These are phyloP conservation scores for Pseudomassariella vexata DNA, from an alignment of 2,329 filamentous ascomycete species.

Conservation along the genomic window DNA sequence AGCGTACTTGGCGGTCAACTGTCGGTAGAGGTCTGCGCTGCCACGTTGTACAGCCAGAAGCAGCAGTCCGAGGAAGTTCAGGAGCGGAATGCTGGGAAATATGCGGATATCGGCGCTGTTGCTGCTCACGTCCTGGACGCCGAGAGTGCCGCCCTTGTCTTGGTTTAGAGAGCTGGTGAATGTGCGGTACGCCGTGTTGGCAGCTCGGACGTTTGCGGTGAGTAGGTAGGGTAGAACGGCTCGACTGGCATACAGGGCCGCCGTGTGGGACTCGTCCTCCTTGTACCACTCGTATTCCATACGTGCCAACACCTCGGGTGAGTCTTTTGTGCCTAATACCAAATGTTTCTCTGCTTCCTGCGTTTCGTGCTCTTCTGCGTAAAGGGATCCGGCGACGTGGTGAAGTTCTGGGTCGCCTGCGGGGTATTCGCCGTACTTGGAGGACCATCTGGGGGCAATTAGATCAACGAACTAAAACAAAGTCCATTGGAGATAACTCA, in stretches of 20 bases:
- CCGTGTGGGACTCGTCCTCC: conserved; percentile 81
- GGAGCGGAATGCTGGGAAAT: conserved; percentile 84
- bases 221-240: conserved; percentile 88
- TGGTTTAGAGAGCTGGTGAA: conserved; percentile 63
- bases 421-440: conserved; percentile 78
- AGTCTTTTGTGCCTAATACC: conserved; percentile 82
- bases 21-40: conserved; percentile 70
- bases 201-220: conserved; percentile 82
- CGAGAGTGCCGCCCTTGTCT: conserved; percentile 48
- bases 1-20: conserved; percentile 77
- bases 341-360: conserved; percentile 94
- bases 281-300: conserved; percentile 95
- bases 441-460: conserved; percentile 62
- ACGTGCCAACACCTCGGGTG: conserved; percentile 69
- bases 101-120: conserved; percentile 68
- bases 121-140: conserved; percentile 75
- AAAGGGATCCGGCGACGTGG: conserved; percentile 81
- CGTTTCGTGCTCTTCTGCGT: conserved; percentile 86
- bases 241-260: conserved; percentile 78
- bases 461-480: too few species aligned
- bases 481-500: conserved; percentile 30
- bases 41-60: conserved; percentile 79
- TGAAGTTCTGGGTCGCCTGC: conserved; percentile 92
- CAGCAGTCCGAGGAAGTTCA: conserved; percentile 88
- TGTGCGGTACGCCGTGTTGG: conserved; percentile 73